Conservation (phyloP, 768 basidiomycete genomes). For the Boletus pseudopeckii region DNA sequence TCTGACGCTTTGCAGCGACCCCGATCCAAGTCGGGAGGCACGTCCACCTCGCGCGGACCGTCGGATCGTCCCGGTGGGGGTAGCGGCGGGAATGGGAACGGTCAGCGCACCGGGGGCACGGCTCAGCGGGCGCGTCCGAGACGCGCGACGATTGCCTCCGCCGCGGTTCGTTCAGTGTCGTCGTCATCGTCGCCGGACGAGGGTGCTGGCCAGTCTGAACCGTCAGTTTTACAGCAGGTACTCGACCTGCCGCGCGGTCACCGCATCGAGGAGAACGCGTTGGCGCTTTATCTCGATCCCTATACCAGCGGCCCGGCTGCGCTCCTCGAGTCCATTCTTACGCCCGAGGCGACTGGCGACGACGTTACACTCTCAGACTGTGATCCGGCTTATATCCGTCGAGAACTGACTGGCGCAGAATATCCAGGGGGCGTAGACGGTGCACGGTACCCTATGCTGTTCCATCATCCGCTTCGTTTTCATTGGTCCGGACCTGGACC, state of each 20-base stretch:
- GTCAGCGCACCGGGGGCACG: background rate
- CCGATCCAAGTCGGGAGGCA: background rate
- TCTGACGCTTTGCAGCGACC: background rate
- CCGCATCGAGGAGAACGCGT: background rate
- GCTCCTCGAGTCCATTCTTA: background rate
- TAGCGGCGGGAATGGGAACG: background rate
- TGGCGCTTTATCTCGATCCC: background rate
- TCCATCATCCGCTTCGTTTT: background rate
- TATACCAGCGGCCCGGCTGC: slow-evolving; percentile 57
- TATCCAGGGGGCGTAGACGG: background rate
- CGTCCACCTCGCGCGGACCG: background rate
- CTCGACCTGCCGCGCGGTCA: background rate
- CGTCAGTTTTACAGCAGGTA: background rate
- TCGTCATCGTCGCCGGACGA: background rate
- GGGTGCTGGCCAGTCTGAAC: background rate
- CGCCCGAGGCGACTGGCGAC: background rate
- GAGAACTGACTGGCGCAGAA: background rate
- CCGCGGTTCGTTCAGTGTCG: background rate
- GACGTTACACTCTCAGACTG: background rate
- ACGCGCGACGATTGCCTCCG: background rate
- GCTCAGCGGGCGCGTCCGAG: background rate
- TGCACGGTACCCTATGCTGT: background rate
- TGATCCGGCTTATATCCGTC: background rate
- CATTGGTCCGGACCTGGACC: background rate
- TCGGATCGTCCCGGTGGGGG: background rate